Base-by-base conservation (phyloP, 768 basidiomycete species). In the Thelephora aurantiotincta region DNA sequence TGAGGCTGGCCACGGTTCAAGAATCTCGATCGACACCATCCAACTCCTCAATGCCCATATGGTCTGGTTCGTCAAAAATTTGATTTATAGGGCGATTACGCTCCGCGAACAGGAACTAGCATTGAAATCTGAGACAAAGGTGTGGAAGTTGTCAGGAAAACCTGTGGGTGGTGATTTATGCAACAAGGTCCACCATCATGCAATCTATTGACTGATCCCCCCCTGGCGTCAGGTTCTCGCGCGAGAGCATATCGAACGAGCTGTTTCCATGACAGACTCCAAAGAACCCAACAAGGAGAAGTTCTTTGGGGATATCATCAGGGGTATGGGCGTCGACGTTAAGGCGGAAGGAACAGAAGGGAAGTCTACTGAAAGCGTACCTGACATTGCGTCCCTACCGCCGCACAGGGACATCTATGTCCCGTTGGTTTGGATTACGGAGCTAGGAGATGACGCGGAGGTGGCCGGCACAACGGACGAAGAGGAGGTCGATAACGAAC, bases 111-210 rank as follows among this genome's bases (percentile, higher is more conserved):
- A 78, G 49, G 82, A 82, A 53, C 59, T 66, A 46, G 60, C 63
- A 30, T 57, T 80, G 55, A 84, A 83, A 61, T 64, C 66, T 35
- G 70, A 71, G 16, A 73, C 73, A 43, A 80, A 73, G 54, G 78
- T 69, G 6, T 86, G 82, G 79, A 65, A 69, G 43, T 46, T 67
- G 2, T 65, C 65, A 11, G 61, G 60, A 41, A 66, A 67, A 26
- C 65, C 72, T 54, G 73, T 76, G 22, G 11, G 55, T 51, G 57
- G 65, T 65, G 11, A 33, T 14, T 9, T 18, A 13, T 6, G 3
- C 45, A 41, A 44, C 19, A 44, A 35, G 22, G 22, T 11, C 44
- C 13, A 9, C 1, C 2, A 18, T 12, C 13, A 11, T 13, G n/a
- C 16, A 18, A n/a, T 51, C 11, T 47, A 2, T 11, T 2, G 11